These are phyloP conservation scores for Chalciporus pseudorubinellus DNA, from an alignment of 768 basidiomycete genomes.

Conservation along the genomic window DNA sequence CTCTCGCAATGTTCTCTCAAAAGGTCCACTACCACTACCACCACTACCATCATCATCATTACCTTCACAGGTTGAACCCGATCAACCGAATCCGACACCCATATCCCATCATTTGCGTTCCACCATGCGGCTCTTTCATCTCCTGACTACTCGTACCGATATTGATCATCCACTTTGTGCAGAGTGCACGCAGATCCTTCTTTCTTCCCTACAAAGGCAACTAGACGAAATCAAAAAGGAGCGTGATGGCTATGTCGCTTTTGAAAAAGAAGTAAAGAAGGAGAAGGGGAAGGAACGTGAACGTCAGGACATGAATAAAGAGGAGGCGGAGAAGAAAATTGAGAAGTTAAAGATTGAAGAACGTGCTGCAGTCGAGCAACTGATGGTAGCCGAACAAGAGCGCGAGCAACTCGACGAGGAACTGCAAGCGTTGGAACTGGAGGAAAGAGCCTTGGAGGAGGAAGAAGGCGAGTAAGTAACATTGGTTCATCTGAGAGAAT, in stretches of 20 bases:
- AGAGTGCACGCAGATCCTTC: constrained; percentile 86
- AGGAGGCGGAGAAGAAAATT: constrained; percentile 71
- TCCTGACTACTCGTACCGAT: constrained; percentile 72
- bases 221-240: constrained; percentile 90
- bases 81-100: constrained; percentile 65
- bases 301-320: constrained; percentile 54
- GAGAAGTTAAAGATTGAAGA: constrained; percentile 71
- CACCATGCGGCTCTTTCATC: constrained; percentile 69
- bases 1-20: constrained; percentile 31
- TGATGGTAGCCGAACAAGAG: constrained; percentile 75
- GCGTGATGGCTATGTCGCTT: constrained; percentile 89
- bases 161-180: constrained; percentile 94
- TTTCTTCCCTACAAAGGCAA: constrained; percentile 71
- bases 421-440: constrained; percentile 62
- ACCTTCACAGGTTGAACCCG: constrained; percentile 43
- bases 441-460: constrained; percentile 73
- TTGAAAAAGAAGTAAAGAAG: constrained; percentile 83
- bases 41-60: constrained; percentile 25
- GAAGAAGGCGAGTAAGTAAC: constrained; percentile 79
- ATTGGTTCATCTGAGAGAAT: neutral
- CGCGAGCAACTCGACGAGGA: constrained; percentile 74
- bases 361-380: constrained; percentile 64
- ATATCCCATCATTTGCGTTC: constrained; percentile 77
- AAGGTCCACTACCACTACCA: constrained; percentile 24
- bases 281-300: constrained; percentile 81